Evolutionary conservation across 2,329 filamentous ascomycete genomes (phyloP).

Genomic region (Phaeosphaeriaceae sp.): DNA sequence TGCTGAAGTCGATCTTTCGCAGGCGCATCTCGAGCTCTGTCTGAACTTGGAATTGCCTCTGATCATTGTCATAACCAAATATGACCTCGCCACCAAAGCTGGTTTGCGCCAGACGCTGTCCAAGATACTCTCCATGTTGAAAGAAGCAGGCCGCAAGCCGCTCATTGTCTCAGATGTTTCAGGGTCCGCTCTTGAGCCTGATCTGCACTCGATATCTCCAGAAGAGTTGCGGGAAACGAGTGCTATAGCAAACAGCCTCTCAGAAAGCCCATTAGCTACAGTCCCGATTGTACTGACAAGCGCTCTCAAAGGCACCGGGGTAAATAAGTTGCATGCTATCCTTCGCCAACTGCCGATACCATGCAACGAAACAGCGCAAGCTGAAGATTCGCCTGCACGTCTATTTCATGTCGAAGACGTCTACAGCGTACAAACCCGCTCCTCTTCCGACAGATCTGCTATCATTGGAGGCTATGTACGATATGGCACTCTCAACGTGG

Average conservation of each 20-base stretch:
- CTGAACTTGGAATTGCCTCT: conserved; percentile 80
- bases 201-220: conserved; percentile 63
- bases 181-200: conserved; percentile 41
- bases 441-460: conserved; percentile 39
- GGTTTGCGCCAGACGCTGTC: conserved; percentile 75
- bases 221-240: conserved; percentile 67
- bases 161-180: conserved; percentile 65
- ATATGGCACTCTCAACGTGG: conserved; percentile 79
- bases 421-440: conserved; percentile 68
- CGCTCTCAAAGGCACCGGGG: conserved; percentile 82
- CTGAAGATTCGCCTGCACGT: conserved; percentile 56
- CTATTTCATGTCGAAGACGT: conserved; percentile 93
- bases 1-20: conserved; percentile 73
- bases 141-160: conserved; percentile 76
- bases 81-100: conserved; percentile 81
- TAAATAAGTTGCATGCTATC: conserved; percentile 82
- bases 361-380: conserved; percentile 50
- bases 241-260: conserved; percentile 61
- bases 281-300: conserved; percentile 91
- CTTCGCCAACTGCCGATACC: conserved; percentile 75
- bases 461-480: conserved; percentile 86
- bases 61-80: conserved; percentile 85
- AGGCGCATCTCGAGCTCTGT: conserved; percentile 84
- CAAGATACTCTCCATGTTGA: conserved; percentile 79
- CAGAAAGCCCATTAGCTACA: conserved; percentile 55